A percentile compares a stretch with the other conserved stretches of the same genome.
These are phyloP conservation scores for Gnomoniopsis smithogilvyi DNA, from an alignment of 2,329 filamentous ascomycete genomes.

Conservation along the genomic window DNA sequence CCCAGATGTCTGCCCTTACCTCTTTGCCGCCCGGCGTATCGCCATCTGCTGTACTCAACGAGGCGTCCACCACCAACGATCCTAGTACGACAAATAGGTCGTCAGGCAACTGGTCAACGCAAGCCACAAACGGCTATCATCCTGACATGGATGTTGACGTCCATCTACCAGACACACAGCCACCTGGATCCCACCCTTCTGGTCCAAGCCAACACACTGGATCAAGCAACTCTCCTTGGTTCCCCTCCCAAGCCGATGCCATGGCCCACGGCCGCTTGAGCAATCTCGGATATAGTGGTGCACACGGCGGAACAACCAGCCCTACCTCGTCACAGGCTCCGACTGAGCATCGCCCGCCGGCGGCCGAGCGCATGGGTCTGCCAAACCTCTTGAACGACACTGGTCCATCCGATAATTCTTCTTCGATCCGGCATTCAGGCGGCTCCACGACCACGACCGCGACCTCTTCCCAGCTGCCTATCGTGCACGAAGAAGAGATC, in stretches of 20 bases:
- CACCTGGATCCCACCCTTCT: constrained; percentile 23
- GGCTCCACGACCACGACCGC: constrained; percentile 35
- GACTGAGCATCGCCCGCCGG: constrained; percentile 14
- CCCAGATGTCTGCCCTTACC: constrained; percentile 61
- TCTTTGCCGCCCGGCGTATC: constrained; percentile 55
- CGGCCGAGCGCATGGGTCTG: constrained; percentile 32
- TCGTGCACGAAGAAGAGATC: constrained; percentile 48
- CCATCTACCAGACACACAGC: constrained; percentile 54
- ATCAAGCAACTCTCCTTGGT: constrained; percentile 53
- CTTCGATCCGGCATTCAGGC: constrained; percentile 27
- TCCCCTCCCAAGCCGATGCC: constrained; percentile 55
- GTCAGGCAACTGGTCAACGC: constrained; percentile 65
- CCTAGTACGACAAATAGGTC: constrained; percentile 62
- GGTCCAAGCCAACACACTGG: constrained; percentile 39
- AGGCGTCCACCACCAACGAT: constrained; percentile 92
- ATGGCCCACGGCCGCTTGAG: constrained; percentile 35
- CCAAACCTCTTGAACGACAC: constrained; percentile 42
- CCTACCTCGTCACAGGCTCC: constrained; percentile 38
- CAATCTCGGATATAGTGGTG: constrained; percentile 8
- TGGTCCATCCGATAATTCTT: constrained; percentile 22
- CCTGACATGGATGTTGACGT: constrained; percentile 39
- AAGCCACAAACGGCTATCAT: constrained; percentile 66
- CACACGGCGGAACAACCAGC: constrained; percentile 23
- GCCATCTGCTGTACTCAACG: constrained; percentile 65
- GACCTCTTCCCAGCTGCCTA: constrained; percentile 43